Percentiles rank a stretch among this genome's conserved stretches.
Evolutionary conservation across 352 stramenopile genomes (phyloP).

Genomic region (Pythium graminicola): DNA sequence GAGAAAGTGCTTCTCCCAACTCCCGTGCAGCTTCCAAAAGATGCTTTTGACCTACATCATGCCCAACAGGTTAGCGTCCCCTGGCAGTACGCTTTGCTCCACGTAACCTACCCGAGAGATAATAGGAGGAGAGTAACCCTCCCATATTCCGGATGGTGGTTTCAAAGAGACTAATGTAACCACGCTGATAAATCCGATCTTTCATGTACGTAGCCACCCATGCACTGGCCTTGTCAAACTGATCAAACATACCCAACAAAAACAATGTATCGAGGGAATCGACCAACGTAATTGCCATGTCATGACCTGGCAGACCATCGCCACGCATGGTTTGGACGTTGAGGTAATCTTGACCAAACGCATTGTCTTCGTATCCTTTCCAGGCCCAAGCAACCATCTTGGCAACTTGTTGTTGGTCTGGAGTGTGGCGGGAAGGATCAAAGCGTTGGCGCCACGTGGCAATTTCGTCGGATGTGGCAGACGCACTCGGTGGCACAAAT

Average conservation of each 20-base stretch:
- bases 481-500: conserved; percentile 24
- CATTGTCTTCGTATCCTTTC: conserved; percentile 65
- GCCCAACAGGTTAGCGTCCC: too few relatives aligned
- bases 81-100: too few relatives aligned
- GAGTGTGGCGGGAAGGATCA: conserved; percentile 39
- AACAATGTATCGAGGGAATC: conserved; percentile 77
- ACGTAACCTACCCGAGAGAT: conserved; percentile 46
- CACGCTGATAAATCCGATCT: conserved; percentile 49
- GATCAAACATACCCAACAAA: conserved; percentile 66
- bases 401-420: conserved; percentile 51
- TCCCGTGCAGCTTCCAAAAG: conserved; percentile 56
- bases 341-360: conserved; percentile 65
- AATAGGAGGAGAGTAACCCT: conserved; percentile 60
- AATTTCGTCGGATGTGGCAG: conserved; percentile 30
- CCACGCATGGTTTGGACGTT: conserved; percentile 57
- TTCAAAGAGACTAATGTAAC: conserved; percentile 73
- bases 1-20: conserved; percentile 51
- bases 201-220: conserved; percentile 67
- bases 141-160: conserved; percentile 74
- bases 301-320: conserved; percentile 45
- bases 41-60: conserved; percentile 39
- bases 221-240: conserved; percentile 61
- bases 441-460: conserved; percentile 34
- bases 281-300: conserved; percentile 75
- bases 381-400: conserved; percentile 74